These are phyloP conservation scores for Pythium biforme DNA, from an alignment of 352 stramenopile species.

Conservation along the genomic window DNA sequence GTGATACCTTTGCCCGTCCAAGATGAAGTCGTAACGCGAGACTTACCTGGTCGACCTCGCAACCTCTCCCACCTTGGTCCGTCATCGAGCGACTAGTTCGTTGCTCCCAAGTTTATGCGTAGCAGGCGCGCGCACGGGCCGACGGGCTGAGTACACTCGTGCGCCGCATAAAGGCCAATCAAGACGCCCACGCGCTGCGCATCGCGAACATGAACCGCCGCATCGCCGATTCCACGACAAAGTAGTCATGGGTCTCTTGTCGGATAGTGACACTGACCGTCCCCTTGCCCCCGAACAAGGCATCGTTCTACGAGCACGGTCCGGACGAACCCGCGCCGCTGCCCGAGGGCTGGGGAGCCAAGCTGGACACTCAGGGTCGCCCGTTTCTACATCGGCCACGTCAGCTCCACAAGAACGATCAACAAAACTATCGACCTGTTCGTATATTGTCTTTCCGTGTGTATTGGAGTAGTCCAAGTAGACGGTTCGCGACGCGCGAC, in stretches of 20 bases:
- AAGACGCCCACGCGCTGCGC: constrained; percentile 51
- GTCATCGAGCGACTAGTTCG: too few relatives aligned
- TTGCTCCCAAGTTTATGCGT: neutral
- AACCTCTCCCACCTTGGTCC: too few relatives aligned
- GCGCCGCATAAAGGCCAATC: constrained; percentile 56
- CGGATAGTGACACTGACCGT: too few relatives aligned
- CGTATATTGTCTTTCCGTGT: too few relatives aligned
- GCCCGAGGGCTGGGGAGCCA: constrained; percentile 70
- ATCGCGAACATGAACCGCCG: constrained; percentile 82
- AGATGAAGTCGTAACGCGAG: too few relatives aligned
- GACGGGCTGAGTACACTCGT: constrained; percentile 56
- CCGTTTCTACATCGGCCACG: constrained; percentile 77
- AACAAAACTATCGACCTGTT: neutral
- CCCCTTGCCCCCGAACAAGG: too few relatives aligned
- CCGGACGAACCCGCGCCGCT: constrained; percentile 27
- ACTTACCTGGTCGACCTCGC: too few relatives aligned
- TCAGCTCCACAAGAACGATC: constrained; percentile 61
- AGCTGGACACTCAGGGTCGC: constrained; percentile 61
- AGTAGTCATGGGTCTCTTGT: too few relatives aligned
- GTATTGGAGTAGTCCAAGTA: too few relatives aligned
- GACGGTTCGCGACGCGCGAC: too few relatives aligned
- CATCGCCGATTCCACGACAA: constrained; percentile 75
- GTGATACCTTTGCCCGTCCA: too few relatives aligned
- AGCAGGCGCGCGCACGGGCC: constrained; percentile 37
- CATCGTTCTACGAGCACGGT: too few relatives aligned